A percentile compares a stretch with the other conserved stretches of the same genome.
These are phyloP conservation scores for Crithidia mellificae DNA, from an alignment of 208 protist genomes.

Conservation along the genomic window DNA sequence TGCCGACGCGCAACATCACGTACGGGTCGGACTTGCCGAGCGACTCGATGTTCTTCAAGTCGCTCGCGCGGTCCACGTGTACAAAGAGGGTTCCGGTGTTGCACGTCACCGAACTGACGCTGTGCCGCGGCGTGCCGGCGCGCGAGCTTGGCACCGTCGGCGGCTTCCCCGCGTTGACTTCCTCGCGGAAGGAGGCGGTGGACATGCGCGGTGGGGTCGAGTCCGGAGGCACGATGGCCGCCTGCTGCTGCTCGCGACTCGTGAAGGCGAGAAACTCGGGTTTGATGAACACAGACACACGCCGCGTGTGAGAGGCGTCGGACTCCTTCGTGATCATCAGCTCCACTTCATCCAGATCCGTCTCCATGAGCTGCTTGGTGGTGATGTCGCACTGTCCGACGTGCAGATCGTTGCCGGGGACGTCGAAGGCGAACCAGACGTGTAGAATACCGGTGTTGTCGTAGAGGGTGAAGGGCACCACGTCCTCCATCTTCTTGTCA, in stretches of 20 bases:
- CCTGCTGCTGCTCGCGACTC: constrained; percentile 20
- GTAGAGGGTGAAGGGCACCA: constrained; percentile 67
- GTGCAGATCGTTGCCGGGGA: constrained; percentile 53
- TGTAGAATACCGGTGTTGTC: constrained; percentile 55
- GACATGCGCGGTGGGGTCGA: constrained; percentile 35
- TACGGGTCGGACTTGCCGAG: constrained; percentile 75
- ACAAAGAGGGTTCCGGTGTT: constrained; percentile 61
- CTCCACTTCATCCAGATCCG: constrained; percentile 37
- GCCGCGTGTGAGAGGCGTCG: constrained; percentile 33
- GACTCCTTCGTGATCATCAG: constrained; percentile 43
- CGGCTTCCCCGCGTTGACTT: constrained; percentile 6
- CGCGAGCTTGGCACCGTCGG: constrained; percentile 36
- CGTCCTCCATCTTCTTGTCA: constrained; percentile 44
- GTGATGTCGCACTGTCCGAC: constrained; percentile 58
- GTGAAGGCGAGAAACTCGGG: constrained; percentile 48
- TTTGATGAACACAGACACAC: constrained; percentile 48
- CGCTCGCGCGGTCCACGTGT: constrained; percentile 46
- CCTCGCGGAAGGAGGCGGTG: constrained; percentile 38
- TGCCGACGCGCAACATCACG: constrained; percentile 55
- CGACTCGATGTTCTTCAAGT: constrained; percentile 60
- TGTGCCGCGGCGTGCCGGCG: constrained; percentile 21
- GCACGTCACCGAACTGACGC: neutral
- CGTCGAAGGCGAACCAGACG: constrained; percentile 78
- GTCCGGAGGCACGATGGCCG: constrained; percentile 21
- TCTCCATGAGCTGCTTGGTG: constrained; percentile 46